A percentile compares a stretch with the other conserved stretches of the same genome.
These are phyloP conservation scores for Carallia pectinifolia DNA, from an alignment of 345 rosid genomes.

Conservation along the genomic window DNA sequence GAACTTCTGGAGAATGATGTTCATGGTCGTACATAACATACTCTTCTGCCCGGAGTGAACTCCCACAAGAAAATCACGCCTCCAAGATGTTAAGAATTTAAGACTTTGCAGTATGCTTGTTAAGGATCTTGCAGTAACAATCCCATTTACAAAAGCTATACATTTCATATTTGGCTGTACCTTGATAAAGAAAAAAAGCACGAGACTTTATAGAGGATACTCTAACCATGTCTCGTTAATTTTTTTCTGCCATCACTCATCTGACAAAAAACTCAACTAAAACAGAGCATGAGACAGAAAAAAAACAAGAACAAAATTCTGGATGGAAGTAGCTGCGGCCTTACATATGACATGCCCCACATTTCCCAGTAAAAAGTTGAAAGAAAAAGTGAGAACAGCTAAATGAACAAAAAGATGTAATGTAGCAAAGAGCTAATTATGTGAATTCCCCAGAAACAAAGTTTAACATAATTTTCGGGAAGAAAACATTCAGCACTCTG, in stretches of 20 bases:
- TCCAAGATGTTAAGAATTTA: conserved; percentile 67
- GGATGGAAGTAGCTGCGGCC: too few relatives aligned
- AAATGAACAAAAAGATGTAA: neutral
- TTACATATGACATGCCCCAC: neutral
- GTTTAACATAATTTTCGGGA: neutral
- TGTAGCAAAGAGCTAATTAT: neutral
- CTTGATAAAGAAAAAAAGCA: conserved; percentile 45
- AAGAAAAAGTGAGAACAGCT: neutral
- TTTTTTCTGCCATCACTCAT: too few relatives aligned
- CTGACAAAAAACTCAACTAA: too few relatives aligned
- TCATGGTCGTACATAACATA: conserved; percentile 68
- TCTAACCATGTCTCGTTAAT: neutral
- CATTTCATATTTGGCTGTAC: conserved; percentile 74
- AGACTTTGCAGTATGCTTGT: conserved; percentile 64
- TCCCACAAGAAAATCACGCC: conserved; percentile 84
- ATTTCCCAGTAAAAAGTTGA: neutral
- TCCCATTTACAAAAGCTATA: conserved; percentile 87
- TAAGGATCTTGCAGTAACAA: conserved; percentile 75
- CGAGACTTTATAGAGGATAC: neutral
- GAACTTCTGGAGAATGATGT: conserved; percentile 71
- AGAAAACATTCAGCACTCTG: conserved; percentile 7
- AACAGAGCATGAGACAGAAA: neutral
- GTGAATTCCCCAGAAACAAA: neutral
- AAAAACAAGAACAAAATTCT: neutral
- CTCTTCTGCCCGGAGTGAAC: conserved; percentile 74